Evolutionary conservation across 768 basidiomycete genomes (phyloP).

Genomic region (Xerocomus brunneocitrinus): DNA sequence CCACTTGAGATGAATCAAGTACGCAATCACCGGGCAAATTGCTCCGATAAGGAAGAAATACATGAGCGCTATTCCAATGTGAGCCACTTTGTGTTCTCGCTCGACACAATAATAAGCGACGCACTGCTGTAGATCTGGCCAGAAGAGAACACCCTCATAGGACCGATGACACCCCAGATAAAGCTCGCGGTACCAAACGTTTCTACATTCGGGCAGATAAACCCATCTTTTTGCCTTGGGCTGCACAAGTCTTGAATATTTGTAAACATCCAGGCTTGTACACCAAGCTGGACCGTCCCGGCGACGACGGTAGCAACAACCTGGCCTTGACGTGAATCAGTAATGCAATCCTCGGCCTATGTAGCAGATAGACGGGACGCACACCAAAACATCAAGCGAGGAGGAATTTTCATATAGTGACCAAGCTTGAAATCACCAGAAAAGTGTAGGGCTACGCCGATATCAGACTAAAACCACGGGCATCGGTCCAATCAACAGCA

Average conservation of each 20-base stretch:
- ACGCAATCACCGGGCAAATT: conserved; percentile 52
- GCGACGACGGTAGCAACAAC: conserved; percentile 58
- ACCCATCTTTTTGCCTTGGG: conserved; percentile 39
- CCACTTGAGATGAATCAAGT: conserved; percentile 51
- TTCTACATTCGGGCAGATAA: conserved; percentile 65
- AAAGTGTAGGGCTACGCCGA: neutral
- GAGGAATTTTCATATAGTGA: conserved; percentile 1
- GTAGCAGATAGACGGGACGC: neutral
- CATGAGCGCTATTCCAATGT: conserved; percentile 35
- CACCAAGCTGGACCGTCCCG: conserved; percentile 62
- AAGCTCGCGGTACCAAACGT: conserved; percentile 79
- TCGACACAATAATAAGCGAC: conserved; percentile 22
- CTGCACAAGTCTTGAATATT: conserved; percentile 36
- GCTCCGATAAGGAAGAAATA: conserved; percentile 81
- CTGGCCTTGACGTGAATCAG: conserved; percentile 34
- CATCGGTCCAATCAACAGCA: neutral
- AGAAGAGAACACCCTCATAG: conserved; percentile 60
- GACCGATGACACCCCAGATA: conserved; percentile 82
- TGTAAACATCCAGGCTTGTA: conserved; percentile 59
- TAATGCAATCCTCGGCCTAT: conserved; percentile 7
- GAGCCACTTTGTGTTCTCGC: neutral
- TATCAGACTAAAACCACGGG: neutral
- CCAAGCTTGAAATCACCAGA: neutral
- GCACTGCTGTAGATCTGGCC: conserved; percentile 56
- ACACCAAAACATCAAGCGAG: conserved; percentile 53